Percentiles rank a stretch among this genome's conserved stretches.
Evolutionary conservation across 2,329 filamentous ascomycete genomes (phyloP).

Genomic region (Lasiodiplodia sp.): DNA sequence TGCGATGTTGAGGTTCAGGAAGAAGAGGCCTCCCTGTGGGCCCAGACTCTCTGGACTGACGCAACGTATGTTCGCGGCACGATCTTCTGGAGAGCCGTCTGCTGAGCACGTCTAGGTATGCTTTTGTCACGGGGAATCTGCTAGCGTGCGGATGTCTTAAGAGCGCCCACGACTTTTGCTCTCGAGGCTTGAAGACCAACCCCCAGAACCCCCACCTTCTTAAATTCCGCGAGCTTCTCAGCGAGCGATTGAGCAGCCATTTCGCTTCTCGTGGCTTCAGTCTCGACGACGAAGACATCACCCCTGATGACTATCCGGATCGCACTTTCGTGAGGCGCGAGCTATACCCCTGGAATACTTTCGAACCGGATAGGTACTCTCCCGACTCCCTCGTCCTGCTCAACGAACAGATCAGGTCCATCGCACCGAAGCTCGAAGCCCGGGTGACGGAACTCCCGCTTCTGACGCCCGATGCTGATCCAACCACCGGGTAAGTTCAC

Average conservation of each 20-base stretch:
- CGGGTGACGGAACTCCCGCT: conserved; percentile 77
- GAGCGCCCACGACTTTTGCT: conserved; percentile 71
- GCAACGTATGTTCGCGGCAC: conserved; percentile 37
- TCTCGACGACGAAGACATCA: conserved; percentile 53
- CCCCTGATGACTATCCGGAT: conserved; percentile 69
- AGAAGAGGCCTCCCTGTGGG: conserved; percentile 35
- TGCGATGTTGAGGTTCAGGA: conserved; percentile 30
- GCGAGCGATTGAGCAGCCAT: conserved; percentile 35
- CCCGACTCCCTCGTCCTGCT: conserved; percentile 67
- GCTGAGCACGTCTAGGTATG: conserved; percentile 38
- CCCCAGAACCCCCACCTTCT: conserved; percentile 65
- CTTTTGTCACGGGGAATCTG: conserved; percentile 60
- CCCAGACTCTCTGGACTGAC: conserved; percentile 37
- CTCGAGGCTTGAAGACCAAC: conserved; percentile 64
- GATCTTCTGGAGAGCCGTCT: conserved; percentile 29
- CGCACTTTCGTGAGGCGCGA: conserved; percentile 72
- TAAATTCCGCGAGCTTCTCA: conserved; percentile 62
- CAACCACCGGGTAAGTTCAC: conserved; percentile 13
- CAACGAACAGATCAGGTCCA: conserved; percentile 71
- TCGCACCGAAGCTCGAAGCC: conserved; percentile 84
- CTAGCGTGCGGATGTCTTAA: conserved; percentile 69
- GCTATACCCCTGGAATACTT: conserved; percentile 68
- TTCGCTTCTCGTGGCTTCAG: conserved; percentile 37
- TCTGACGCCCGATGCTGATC: conserved; percentile 48
- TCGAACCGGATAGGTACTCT: conserved; percentile 66